Evolutionary conservation across 2,329 filamentous ascomycete genomes (phyloP).

Genomic region (Colletotrichum scovillei): DNA sequence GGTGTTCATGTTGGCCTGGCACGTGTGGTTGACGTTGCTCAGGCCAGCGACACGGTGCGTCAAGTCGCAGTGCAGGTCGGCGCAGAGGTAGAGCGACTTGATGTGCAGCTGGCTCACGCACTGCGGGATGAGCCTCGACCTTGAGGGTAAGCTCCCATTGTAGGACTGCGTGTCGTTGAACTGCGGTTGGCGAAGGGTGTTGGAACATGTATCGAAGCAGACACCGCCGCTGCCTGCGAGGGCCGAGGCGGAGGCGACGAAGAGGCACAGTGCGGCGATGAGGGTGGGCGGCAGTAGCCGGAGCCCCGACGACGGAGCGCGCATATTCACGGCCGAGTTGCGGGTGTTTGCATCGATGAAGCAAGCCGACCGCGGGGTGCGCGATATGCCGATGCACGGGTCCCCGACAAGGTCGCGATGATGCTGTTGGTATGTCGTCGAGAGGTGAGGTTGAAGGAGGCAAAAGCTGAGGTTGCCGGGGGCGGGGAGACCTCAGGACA

Average conservation of each 20-base stretch:
- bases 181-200: conserved; percentile 41
- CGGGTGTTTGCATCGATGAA: conserved; percentile 14
- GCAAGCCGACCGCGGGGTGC: not conserved
- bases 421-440: not conserved
- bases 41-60: conserved; percentile 41
- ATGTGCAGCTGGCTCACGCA: conserved; percentile 45
- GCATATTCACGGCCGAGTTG: conserved; percentile 27
- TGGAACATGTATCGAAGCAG: conserved; percentile 48
- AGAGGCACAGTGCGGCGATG: conserved; percentile 18
- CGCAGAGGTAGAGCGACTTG: conserved; percentile 51
- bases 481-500: not conserved
- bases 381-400: not conserved
- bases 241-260: conserved; percentile 15
- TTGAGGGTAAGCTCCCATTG: conserved; percentile 26
- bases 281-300: not conserved
- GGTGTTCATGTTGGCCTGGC: conserved; percentile 38
- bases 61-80: conserved; percentile 47
- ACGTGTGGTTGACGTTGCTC: conserved; percentile 48
- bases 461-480: not conserved
- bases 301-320: conserved; percentile 1
- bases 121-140: conserved; percentile 35
- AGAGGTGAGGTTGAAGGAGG: not conserved
- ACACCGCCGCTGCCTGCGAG: conserved; percentile 16
- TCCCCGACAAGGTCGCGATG: not conserved
- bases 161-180: conserved; percentile 44